These are phyloP conservation scores for Fraxinus baroniana DNA, from an alignment of 305 asterid species.

Conservation along the genomic window DNA sequence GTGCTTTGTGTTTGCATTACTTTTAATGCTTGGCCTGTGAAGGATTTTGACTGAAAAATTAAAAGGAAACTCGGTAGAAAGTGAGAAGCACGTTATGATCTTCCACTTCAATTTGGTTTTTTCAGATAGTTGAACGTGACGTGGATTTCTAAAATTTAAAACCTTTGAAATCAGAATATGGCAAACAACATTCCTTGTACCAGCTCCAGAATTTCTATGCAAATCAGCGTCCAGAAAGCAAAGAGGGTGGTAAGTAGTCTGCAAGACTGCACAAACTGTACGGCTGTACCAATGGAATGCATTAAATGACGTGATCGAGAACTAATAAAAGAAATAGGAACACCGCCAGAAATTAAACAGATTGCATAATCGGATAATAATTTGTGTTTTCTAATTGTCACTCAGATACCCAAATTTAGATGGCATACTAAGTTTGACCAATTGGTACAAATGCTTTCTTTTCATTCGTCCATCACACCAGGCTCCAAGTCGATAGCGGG, in stretches of 20 bases:
- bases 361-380: not conserved
- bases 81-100: not conserved
- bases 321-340: not conserved
- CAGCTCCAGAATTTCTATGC: not conserved
- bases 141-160: not conserved
- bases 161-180: not conserved
- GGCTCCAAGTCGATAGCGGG: not conserved
- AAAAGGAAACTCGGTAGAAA: not conserved
- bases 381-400: not conserved
- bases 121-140: not conserved
- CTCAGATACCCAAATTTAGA: not conserved
- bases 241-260: not conserved
- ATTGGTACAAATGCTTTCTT: not conserved
- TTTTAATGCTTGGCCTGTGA: not conserved
- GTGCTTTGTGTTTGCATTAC: too few species aligned
- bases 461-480: not conserved
- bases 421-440: not conserved
- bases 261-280: not conserved
- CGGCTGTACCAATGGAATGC: not conserved
- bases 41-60: not conserved
- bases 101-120: not conserved
- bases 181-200: not conserved
- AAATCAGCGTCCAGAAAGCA: not conserved
- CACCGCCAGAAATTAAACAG: not conserved
- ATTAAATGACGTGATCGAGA: not conserved